Evolutionary conservation across 257 asterid species (phyloP).

Genomic region (Solanum pimpinellifolium): DNA sequence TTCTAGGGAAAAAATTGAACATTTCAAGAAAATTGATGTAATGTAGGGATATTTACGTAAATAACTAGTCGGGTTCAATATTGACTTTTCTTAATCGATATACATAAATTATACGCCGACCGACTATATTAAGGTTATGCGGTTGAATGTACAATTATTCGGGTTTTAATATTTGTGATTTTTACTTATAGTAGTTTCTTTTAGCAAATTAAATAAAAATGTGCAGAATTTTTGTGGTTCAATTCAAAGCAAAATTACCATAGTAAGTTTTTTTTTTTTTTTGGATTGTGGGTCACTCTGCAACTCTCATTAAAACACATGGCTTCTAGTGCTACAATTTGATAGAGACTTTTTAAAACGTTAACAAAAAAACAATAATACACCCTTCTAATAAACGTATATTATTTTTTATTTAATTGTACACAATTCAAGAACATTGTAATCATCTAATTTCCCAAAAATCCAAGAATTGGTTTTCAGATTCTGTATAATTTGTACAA

Average conservation of each 20-base stretch:
- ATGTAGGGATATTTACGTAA: not conserved
- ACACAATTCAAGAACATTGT: not conserved
- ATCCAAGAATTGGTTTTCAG: not conserved
- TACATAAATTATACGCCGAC: not conserved
- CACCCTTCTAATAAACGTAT: not conserved
- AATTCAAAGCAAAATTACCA: constrained; percentile 13
- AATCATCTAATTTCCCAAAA: not conserved
- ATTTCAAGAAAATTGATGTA: not conserved
- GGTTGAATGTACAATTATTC: not conserved
- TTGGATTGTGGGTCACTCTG: constrained; percentile 16
- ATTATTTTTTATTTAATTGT: not conserved
- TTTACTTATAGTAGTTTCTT: not conserved
- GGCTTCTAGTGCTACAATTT: constrained; percentile 36
- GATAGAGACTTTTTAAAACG: constrained; percentile 25
- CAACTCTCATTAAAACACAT: constrained; percentile 15
- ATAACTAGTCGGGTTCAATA: too few species aligned
- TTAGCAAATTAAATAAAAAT: not conserved
- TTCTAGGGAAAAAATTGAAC: not conserved
- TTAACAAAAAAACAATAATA: not conserved
- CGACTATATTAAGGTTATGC: not conserved
- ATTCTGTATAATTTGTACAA: not conserved
- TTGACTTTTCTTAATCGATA: not conserved
- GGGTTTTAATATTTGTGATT: not conserved
- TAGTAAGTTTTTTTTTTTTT: constrained; percentile 5
- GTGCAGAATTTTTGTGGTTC: constrained; percentile 9